Conservation (phyloP, 352 stramenopile genomes). For the Phytophthora palmivora region DNA sequence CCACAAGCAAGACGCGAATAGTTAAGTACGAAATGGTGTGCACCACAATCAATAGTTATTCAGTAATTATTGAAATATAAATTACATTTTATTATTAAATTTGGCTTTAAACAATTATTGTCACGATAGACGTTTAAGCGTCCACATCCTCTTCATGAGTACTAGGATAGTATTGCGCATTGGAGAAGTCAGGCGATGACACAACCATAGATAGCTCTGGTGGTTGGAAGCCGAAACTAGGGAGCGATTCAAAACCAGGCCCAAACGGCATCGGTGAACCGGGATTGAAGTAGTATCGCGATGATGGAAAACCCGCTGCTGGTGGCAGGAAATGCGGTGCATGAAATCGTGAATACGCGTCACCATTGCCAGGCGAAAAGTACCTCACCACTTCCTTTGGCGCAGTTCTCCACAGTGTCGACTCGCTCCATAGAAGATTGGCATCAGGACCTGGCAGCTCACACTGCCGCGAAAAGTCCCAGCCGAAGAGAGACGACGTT, state of each 20-base stretch:
- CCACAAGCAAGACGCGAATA: no score
- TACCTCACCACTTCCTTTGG: conserved; percentile 80
- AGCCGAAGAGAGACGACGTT: conserved; percentile 73
- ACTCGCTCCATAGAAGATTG: conserved; percentile 52
- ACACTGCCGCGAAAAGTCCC: conserved; percentile 72
- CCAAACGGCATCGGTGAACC: conserved; percentile 16
- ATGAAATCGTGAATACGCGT: conserved; percentile 39
- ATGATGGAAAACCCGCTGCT: conserved; percentile 26
- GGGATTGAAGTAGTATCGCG: conserved; percentile 62
- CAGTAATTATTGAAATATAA: conserved; percentile 15
- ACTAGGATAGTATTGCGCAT: conserved; percentile 27
- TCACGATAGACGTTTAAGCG: conserved; percentile 4
- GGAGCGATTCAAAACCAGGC: conserved; percentile 12
- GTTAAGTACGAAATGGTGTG: conserved; percentile 35
- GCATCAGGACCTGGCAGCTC: conserved; percentile 38
- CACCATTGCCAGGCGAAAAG: conserved; percentile 50
- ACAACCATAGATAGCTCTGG: conserved; percentile 37
- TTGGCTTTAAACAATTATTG: conserved; percentile 7
- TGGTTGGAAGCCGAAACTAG: conserved; percentile 23
- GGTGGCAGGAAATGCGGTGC: conserved; percentile 22
- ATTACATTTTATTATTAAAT: no score
- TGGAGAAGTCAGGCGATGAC: conserved; percentile 42
- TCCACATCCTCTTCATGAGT: conserved; percentile 26
- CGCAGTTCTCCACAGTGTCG: conserved; percentile 67
- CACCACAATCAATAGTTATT: conserved; percentile 13